These are phyloP conservation scores for Solanum lignicaule DNA, from an alignment of 257 asterid species.

Conservation along the genomic window DNA sequence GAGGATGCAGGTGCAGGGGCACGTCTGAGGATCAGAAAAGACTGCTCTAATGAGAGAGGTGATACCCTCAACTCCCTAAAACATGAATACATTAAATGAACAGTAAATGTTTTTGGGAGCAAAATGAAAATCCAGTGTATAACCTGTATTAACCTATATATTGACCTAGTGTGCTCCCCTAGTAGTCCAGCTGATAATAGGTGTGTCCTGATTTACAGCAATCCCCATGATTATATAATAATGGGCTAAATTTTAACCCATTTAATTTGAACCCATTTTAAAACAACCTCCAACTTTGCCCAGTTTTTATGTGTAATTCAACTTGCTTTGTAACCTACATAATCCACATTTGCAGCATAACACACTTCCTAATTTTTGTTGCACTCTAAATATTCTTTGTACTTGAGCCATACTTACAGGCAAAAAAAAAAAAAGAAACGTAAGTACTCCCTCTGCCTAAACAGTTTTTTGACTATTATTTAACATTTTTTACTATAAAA, in stretches of 20 bases:
- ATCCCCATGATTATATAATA: not conserved
- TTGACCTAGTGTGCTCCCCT: not conserved
- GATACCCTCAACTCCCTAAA: not conserved
- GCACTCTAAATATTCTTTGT: conserved; percentile 19
- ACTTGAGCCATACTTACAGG: conserved; percentile 14
- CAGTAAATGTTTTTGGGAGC: not conserved
- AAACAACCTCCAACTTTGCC: not conserved
- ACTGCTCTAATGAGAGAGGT: not conserved
- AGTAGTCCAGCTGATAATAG: not conserved
- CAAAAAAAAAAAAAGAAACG: not conserved
- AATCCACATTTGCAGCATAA: conserved; percentile 28
- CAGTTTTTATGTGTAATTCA: not conserved
- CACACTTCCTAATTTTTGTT: conserved; percentile 16
- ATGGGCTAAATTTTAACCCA: not conserved
- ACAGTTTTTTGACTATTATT: not conserved
- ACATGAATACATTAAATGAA: not conserved
- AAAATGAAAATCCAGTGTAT: not conserved
- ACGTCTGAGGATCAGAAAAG: not conserved
- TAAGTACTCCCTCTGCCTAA: not conserved
- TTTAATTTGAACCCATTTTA: not conserved
- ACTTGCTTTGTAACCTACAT: not conserved
- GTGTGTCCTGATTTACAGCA: not conserved
- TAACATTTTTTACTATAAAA: not conserved
- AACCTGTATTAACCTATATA: not conserved
- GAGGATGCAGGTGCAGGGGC: not conserved